Percentiles rank a stretch among this genome's conserved stretches.
Conservation (phyloP, 768 basidiomycete species). For the Calocybe cyanea region DNA sequence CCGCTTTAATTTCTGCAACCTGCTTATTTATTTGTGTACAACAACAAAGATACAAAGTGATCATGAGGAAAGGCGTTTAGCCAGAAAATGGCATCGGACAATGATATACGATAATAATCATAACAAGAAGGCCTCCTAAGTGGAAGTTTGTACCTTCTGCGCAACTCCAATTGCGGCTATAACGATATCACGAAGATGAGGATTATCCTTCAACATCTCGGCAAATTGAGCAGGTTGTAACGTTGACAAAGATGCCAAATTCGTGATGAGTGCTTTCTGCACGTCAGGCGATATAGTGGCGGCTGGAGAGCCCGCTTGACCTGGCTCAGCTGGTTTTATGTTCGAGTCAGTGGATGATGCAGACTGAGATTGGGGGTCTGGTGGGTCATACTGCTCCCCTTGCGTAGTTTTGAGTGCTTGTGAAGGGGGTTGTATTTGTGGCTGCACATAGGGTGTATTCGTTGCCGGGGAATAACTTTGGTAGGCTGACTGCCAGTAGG, state of each 20-base stretch:
- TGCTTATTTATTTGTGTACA: too few species aligned
- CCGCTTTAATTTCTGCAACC: too few species aligned
- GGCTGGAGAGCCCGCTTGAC: neutral
- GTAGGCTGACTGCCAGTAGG: conserved; percentile 32
- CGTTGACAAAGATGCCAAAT: conserved; percentile 28
- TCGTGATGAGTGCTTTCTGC: conserved; percentile 15
- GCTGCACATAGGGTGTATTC: conserved; percentile 3
- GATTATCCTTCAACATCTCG: conserved; percentile 33
- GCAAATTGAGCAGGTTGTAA: conserved; percentile 34
- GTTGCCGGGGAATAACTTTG: conserved; percentile 18
- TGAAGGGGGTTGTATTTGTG: neutral
- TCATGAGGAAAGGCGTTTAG: too few species aligned
- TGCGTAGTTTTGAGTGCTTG: neutral
- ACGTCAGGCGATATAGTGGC: conserved; percentile 4
- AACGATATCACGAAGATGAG: conserved; percentile 34
- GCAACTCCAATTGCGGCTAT: conserved; percentile 28
- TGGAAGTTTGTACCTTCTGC: conserved; percentile 12
- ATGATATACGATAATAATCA: too few species aligned
- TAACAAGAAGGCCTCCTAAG: conserved; percentile 1
- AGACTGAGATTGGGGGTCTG: neutral
- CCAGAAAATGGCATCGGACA: too few species aligned
- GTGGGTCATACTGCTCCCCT: neutral
- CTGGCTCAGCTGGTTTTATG: neutral
- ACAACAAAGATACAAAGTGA: too few species aligned
- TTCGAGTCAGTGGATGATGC: neutral